Percentiles rank a stretch among this genome's conserved stretches.
Conservation (phyloP, 208 protist genomes). For the Wallacemonas sp. region DNA sequence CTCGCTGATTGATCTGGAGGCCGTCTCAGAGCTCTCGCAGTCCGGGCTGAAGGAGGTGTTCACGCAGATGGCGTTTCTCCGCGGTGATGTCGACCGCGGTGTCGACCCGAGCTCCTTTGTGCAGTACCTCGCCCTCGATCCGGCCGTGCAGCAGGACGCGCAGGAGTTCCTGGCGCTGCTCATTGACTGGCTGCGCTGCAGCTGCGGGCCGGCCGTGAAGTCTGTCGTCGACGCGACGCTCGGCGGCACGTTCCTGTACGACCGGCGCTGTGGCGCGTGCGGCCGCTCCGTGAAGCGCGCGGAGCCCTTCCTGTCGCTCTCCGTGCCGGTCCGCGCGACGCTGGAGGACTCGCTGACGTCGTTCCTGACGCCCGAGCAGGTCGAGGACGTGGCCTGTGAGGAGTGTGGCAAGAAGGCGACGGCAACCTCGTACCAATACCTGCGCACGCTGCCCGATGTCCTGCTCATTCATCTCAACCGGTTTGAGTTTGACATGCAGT, state of each 20-base stretch:
- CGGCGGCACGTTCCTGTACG: constrained; percentile 68
- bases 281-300: constrained; percentile 51
- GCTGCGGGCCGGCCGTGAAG: constrained; percentile 45
- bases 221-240: constrained; percentile 44
- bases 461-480: constrained; percentile 77
- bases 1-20: constrained; percentile 2
- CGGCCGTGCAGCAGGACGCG: constrained; percentile 77
- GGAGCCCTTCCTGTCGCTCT: constrained; percentile 73
- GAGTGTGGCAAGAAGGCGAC: constrained; percentile 49
- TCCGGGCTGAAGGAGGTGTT: constrained; percentile 72
- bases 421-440: constrained; percentile 72
- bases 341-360: constrained; percentile 60
- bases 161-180: constrained; percentile 81
- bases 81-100: constrained; percentile 34
- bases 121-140: constrained; percentile 65
- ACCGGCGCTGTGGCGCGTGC: constrained; percentile 68
- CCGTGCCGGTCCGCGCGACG: constrained; percentile 57
- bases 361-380: constrained; percentile 61
- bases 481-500: constrained; percentile 74
- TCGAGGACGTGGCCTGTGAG: constrained; percentile 76
- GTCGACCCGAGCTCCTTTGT: constrained; percentile 57
- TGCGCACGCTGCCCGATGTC: constrained; percentile 75
- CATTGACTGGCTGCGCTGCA: constrained; percentile 68
- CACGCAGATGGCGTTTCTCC: constrained; percentile 74
- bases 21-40: constrained; percentile 13